Percentiles rank a stretch among this genome's conserved stretches.
phyloP scores from a whole-genome alignment of 345 rosid species.

The Eutrema heterophyllum region DNA sequence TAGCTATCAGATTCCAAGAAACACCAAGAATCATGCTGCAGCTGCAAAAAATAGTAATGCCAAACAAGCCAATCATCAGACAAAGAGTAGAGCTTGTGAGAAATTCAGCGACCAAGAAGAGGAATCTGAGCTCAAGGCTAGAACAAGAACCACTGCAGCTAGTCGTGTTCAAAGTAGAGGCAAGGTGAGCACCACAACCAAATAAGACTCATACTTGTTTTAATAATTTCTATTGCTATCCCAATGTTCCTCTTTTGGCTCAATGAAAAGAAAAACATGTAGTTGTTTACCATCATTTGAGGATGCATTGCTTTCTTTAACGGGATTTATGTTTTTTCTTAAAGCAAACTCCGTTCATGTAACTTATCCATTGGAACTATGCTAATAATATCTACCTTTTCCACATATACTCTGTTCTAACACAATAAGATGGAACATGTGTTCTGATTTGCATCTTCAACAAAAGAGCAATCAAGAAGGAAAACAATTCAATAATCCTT shows the following conservation, averaged over 20 bases:
- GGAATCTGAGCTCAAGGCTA: conserved; percentile 30
- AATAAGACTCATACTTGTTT: conserved; percentile 20
- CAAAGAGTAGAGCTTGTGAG: conserved; percentile 29
- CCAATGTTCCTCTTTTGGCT: conserved; percentile 2
- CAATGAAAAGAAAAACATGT: conserved; percentile 6
- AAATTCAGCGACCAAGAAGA: conserved; percentile 27
- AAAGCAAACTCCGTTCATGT: conserved; percentile 24
- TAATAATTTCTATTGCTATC: neutral
- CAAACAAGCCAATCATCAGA: conserved; percentile 34
- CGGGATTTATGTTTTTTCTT: conserved; percentile 14
- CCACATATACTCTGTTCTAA: conserved; percentile 14
- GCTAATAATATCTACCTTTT: conserved; percentile 19
- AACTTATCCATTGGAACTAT: conserved; percentile 16
- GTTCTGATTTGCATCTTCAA: no score
- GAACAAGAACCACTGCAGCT: conserved; percentile 35
- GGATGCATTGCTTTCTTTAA: conserved; percentile 15
- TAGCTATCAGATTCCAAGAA: conserved; percentile 34
- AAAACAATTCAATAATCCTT: neutral
- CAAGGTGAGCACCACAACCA: conserved; percentile 43
- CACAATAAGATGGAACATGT: neutral
- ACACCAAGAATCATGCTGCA: conserved; percentile 30
- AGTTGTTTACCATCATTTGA: neutral
- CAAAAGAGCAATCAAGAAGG: neutral
- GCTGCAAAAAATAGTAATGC: conserved; percentile 23
- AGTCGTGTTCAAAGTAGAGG: conserved; percentile 41